phyloP scores from a whole-genome alignment of 345 rosid species.

The Citrus inodora region DNA sequence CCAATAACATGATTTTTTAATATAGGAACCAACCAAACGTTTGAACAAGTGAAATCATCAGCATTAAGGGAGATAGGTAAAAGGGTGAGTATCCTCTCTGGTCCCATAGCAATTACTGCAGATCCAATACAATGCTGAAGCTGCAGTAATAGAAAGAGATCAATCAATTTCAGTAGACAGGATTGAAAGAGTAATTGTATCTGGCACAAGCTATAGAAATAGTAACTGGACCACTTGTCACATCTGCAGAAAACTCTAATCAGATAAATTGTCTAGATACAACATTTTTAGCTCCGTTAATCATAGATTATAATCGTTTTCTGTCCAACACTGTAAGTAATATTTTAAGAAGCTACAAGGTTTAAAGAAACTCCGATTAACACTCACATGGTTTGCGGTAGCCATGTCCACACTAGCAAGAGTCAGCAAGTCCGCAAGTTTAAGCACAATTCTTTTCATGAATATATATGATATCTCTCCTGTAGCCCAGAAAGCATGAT shows the following conservation, averaged over 20 bases:
- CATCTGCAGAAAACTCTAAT: neutral
- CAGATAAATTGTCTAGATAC: neutral
- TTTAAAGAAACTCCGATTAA: neutral
- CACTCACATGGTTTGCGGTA: constrained; percentile 51
- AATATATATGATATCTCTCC: constrained; percentile 56
- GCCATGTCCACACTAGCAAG: constrained; percentile 31
- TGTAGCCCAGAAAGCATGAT: constrained; percentile 28
- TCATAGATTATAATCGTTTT: neutral
- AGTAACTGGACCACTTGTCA: neutral
- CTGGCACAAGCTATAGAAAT: neutral
- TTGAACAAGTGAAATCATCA: constrained; percentile 52
- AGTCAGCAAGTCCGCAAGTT: constrained; percentile 66
- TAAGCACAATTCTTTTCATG: constrained; percentile 52
- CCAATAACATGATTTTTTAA: constrained; percentile 59
- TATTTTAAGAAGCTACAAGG: neutral
- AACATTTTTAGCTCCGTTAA: neutral
- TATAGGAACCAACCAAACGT: constrained; percentile 79
- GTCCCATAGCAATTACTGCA: constrained; percentile 82
- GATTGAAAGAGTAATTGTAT: neutral
- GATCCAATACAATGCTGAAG: constrained; percentile 78
- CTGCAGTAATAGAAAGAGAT: constrained; percentile 41
- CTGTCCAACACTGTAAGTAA: neutral
- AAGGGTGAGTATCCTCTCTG: constrained; percentile 59
- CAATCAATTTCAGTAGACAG: constrained; percentile 15
- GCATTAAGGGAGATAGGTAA: constrained; percentile 61